These are phyloP conservation scores for Yarrowia sp. DNA, from an alignment of 805 yeast species.

Conservation along the genomic window DNA sequence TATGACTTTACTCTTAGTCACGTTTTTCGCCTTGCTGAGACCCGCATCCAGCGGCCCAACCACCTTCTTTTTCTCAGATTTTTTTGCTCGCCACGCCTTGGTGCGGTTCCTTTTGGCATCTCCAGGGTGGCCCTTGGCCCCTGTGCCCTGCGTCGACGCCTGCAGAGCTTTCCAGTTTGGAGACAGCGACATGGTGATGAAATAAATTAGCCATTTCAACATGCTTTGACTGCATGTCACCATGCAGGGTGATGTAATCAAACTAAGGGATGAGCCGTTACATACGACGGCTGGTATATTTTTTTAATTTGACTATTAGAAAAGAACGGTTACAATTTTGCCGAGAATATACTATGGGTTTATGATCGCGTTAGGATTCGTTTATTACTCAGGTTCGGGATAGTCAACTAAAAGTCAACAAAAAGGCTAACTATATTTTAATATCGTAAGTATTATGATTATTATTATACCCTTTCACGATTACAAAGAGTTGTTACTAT, in stretches of 20 bases:
- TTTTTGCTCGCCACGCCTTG: constrained; percentile 16
- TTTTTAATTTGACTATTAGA: too few relatives aligned
- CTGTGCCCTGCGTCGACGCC: not conserved
- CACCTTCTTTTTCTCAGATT: not conserved
- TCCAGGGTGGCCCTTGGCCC: not conserved
- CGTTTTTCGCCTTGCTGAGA: not conserved
- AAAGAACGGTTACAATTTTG: too few relatives aligned
- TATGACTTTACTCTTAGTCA: not conserved
- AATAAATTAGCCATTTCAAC: not conserved
- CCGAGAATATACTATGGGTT: too few relatives aligned
- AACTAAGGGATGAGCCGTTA: not conserved
- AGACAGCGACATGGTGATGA: constrained; percentile 1
- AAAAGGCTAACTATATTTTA: too few relatives aligned
- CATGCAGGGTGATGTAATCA: not conserved
- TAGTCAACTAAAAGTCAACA: too few relatives aligned
- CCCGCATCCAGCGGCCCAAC: not conserved
- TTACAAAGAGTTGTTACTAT: too few relatives aligned
- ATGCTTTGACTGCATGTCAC: not conserved
- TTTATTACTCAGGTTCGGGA: too few relatives aligned
- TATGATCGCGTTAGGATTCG: too few relatives aligned
- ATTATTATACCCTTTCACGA: too few relatives aligned
- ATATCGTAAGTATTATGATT: too few relatives aligned
- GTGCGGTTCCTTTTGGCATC: constrained; percentile 15
- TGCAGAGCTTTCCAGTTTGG: not conserved
- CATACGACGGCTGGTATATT: too few relatives aligned